Conservation (phyloP, 176 grass and related monocot genomes). For the Aegilops sharonensis region DNA sequence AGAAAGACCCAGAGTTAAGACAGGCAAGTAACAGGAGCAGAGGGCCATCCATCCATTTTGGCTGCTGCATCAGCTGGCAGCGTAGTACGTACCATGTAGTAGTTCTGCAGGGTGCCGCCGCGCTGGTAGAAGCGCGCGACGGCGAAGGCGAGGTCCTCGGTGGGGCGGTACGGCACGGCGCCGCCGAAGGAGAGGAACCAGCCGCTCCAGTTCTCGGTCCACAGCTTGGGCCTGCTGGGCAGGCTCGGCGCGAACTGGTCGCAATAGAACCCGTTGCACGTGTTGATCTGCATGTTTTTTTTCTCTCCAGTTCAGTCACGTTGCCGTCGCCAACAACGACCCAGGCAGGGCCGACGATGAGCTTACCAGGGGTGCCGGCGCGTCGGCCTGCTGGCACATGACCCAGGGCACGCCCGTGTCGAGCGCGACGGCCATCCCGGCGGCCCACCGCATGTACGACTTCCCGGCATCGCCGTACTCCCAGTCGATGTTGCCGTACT, state of each 20-base stretch:
- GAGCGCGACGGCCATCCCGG: conserved; percentile 88
- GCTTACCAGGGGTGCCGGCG: conserved; percentile 72
- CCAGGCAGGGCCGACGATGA: too few relatives aligned
- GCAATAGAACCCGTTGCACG: conserved; percentile 98
- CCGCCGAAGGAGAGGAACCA: conserved; percentile 97
- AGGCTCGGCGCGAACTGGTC: conserved; percentile 91
- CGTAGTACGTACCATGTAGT: conserved; percentile 78
- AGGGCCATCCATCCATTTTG: neutral
- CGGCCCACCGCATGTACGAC: conserved; percentile 84
- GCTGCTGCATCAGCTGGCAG: neutral
- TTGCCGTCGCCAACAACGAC: too few relatives aligned
- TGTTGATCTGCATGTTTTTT: conserved; percentile 72
- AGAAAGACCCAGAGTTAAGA: conserved; percentile 2
- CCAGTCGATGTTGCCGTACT: conserved; percentile 85
- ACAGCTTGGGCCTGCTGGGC: conserved; percentile 76
- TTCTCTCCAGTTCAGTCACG: neutral
- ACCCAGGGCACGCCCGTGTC: conserved; percentile 97
- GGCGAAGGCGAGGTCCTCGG: conserved; percentile 87
- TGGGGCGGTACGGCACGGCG: conserved; percentile 78
- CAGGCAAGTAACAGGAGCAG: too few relatives aligned
- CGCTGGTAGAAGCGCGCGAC: conserved; percentile 95
- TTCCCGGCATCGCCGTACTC: conserved; percentile 60
- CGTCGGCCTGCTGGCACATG: conserved; percentile 96
- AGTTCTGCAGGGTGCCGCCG: conserved; percentile 97
- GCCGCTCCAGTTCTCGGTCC: conserved; percentile 96